These are phyloP conservation scores for Ogataea hybrid DNA, from an alignment of 1,139 yeast genomes.

Conservation along the genomic window DNA sequence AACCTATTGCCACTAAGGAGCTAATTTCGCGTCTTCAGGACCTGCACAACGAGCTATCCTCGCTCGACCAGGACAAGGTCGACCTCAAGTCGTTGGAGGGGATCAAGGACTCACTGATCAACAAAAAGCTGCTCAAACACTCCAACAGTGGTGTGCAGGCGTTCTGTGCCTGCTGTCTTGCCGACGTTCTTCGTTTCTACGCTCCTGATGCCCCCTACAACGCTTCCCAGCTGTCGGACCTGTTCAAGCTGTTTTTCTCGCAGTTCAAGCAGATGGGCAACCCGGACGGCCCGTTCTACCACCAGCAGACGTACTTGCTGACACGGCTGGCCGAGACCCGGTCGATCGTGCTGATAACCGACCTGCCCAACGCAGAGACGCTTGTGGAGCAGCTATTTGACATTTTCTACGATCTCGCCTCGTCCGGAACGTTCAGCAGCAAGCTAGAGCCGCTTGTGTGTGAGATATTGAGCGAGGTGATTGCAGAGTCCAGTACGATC, in stretches of 20 bases:
- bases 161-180: constrained; percentile 66
- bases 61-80: constrained; percentile 58
- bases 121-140: constrained; percentile 57
- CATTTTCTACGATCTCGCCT: constrained; percentile 55
- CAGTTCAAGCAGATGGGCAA: constrained; percentile 62
- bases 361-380: constrained; percentile 60
- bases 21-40: constrained; percentile 42
- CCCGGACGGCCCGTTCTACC: constrained; percentile 48
- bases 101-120: constrained; percentile 52
- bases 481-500: constrained; percentile 68
- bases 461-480: constrained; percentile 71
- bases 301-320: constrained; percentile 65
- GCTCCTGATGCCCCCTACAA: constrained; percentile 95
- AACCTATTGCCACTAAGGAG: constrained; percentile 59
- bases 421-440: constrained; percentile 39
- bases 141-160: constrained; percentile 72
- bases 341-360: constrained; percentile 76
- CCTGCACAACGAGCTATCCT: constrained; percentile 59
- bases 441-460: constrained; percentile 59
- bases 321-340: constrained; percentile 75
- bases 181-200: constrained; percentile 71
- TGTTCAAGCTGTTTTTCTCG: constrained; percentile 60
- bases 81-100: constrained; percentile 44
- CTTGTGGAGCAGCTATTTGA: constrained; percentile 60
- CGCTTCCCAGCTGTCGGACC: constrained; percentile 54